A percentile compares a stretch with the other conserved stretches of the same genome.
Conservation (phyloP, 495 filamentous ascomycete species). For the Tetracladium marchalianum region DNA sequence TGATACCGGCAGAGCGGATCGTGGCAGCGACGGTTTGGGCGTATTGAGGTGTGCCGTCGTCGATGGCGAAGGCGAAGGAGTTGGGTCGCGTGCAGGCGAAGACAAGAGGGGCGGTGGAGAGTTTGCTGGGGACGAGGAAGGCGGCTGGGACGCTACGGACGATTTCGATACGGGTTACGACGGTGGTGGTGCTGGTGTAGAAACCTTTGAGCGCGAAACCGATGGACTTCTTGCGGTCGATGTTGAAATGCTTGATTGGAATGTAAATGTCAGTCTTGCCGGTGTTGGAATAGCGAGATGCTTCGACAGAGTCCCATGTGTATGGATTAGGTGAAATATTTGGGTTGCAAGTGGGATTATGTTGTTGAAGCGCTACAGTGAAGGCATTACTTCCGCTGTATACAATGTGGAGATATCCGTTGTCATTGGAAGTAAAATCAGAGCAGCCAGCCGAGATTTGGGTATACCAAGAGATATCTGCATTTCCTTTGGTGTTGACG, state of each 20-base stretch:
- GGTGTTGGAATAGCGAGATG: constrained; percentile 49
- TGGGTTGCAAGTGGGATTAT: constrained; percentile 54
- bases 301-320: constrained; percentile 66
- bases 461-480: constrained; percentile 61
- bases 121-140: constrained; percentile 47
- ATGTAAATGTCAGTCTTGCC: constrained; percentile 54
- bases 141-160: constrained; percentile 40
- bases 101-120: constrained; percentile 49
- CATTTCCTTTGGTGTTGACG: constrained; percentile 48
- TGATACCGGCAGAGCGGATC: constrained; percentile 50
- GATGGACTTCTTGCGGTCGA: constrained; percentile 48
- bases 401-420: constrained; percentile 58
- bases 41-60: constrained; percentile 57
- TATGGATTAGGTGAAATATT: constrained; percentile 55
- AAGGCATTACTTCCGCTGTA: constrained; percentile 60
- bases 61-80: constrained; percentile 72
- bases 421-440: constrained; percentile 47
- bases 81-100: constrained; percentile 62
- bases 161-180: constrained; percentile 54
- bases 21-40: constrained; percentile 57
- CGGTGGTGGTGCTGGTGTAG: constrained; percentile 42
- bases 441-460: constrained; percentile 51
- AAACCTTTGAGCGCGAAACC: constrained; percentile 64
- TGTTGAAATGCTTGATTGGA: constrained; percentile 62
- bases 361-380: constrained; percentile 60